Percentiles rank a stretch among this genome's conserved stretches.
phyloP scores from a whole-genome alignment of 495 filamentous ascomycete genomes.

The Amniculicola lignicola region DNA sequence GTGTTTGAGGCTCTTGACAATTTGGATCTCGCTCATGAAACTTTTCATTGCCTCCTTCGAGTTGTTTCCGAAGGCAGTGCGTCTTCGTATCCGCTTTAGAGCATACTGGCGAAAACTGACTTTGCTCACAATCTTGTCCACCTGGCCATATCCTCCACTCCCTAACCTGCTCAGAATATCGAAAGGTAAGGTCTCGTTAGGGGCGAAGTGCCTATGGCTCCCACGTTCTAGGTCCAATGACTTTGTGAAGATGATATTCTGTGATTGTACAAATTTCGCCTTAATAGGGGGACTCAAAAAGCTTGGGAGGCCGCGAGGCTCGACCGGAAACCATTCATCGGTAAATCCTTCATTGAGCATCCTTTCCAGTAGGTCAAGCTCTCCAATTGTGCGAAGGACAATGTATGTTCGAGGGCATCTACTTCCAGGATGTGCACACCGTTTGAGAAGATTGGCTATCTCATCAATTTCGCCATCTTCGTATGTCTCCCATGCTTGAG shows the following conservation, averaged over 20 bases:
- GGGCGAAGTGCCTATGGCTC: not conserved
- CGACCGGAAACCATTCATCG: conserved; percentile 15
- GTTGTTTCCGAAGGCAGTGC: not conserved
- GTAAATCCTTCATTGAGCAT: conserved; percentile 6
- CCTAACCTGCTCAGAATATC: not conserved
- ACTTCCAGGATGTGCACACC: not conserved
- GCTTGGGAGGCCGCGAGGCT: not conserved
- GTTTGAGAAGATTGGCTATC: not conserved
- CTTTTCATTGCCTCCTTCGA: not conserved
- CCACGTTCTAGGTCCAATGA: not conserved
- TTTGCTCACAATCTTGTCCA: not conserved
- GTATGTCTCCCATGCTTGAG: not conserved
- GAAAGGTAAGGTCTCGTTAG: not conserved
- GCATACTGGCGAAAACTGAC: not conserved
- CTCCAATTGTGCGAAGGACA: conserved; percentile 4
- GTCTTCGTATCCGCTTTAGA: not conserved
- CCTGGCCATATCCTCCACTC: not conserved
- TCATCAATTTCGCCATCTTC: not conserved
- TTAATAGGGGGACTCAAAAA: not conserved
- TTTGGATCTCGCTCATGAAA: not conserved
- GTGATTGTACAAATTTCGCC: not conserved
- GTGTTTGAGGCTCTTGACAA: conserved; percentile 1
- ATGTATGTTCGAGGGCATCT: conserved; percentile 8
- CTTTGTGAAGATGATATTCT: not conserved
- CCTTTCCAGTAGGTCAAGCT: conserved; percentile 3